Percentiles rank a stretch among this genome's conserved stretches.
These are phyloP conservation scores for Nakazawaea peltata DNA, from an alignment of 805 yeast genomes.

Conservation along the genomic window DNA sequence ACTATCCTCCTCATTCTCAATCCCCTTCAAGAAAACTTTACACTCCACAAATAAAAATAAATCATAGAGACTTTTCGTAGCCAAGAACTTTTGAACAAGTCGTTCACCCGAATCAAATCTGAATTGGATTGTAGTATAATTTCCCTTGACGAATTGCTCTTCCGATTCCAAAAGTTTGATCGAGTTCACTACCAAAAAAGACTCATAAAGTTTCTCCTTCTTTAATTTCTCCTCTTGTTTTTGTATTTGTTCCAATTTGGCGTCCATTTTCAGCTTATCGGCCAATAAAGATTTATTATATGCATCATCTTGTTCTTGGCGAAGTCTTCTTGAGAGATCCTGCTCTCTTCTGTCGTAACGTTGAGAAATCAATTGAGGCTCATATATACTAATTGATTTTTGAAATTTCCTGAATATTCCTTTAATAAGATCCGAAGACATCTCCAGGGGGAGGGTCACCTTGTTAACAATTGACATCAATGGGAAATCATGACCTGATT, in stretches of 20 bases:
- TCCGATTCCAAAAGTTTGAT: slow-evolving; percentile 7
- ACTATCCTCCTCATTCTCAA: slow-evolving; percentile 5
- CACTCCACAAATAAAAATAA: slow-evolving; percentile 44
- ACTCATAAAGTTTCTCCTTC: slow-evolving; percentile 14
- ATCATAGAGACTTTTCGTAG: slow-evolving; percentile 32
- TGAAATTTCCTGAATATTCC: slow-evolving; percentile 28
- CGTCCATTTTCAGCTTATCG: slow-evolving; percentile 46
- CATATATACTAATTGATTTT: slow-evolving; percentile 42
- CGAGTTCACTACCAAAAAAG: slow-evolving; percentile 16
- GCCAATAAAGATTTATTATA: slow-evolving; percentile 50
- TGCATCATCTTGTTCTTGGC: slow-evolving; percentile 60
- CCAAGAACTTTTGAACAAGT: slow-evolving; percentile 34
- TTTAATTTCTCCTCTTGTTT: slow-evolving; percentile 14
- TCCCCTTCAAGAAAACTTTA: slow-evolving; percentile 18
- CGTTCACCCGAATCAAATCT: slow-evolving; percentile 47
- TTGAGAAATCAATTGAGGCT: slow-evolving; percentile 53
- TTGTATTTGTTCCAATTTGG: slow-evolving; percentile 25
- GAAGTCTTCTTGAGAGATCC: slow-evolving; percentile 46
- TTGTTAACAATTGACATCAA: slow-evolving; percentile 41
- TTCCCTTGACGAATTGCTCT: slow-evolving; percentile 18
- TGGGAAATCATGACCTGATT: slow-evolving; percentile 37
- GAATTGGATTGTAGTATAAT: slow-evolving; percentile 38
- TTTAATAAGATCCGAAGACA: slow-evolving; percentile 11
- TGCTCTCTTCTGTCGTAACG: slow-evolving; percentile 54
- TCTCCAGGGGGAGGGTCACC: slow-evolving; percentile 14